Conservation (phyloP, 176 grass and related monocot genomes). For the Puya raimondii region DNA sequence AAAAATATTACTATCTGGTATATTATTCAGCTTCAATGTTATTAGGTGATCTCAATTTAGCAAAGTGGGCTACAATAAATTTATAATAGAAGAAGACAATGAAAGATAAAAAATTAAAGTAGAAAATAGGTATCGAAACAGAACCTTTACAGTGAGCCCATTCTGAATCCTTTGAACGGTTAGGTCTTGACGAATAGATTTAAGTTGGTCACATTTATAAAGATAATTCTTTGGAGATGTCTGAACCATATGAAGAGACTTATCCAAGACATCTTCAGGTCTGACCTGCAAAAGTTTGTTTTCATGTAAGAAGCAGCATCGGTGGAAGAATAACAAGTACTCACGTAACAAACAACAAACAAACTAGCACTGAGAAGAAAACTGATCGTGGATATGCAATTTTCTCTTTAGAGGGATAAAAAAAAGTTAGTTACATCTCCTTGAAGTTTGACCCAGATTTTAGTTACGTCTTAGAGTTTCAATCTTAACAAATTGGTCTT, state of each 20-base stretch:
- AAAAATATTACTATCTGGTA: not conserved
- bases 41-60: not conserved
- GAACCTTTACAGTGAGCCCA: conserved; percentile 77
- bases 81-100: not conserved
- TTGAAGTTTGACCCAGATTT: too few species aligned
- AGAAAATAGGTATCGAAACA: conserved; percentile 2
- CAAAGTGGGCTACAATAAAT: not conserved
- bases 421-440: not conserved
- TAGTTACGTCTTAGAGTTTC: too few species aligned
- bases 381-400: not conserved
- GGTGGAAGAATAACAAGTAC: not conserved
- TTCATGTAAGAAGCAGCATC: not conserved
- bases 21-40: not conserved
- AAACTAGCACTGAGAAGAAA: conserved; percentile 7
- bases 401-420: not conserved
- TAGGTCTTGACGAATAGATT: conserved; percentile 97
- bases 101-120: not conserved
- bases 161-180: conserved; percentile 96
- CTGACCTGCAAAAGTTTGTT: conserved; percentile 47
- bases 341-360: not conserved
- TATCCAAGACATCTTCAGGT: conserved; percentile 87
- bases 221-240: conserved; percentile 77
- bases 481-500: too few species aligned
- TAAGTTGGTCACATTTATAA: conserved; percentile 93
- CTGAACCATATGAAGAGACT: conserved; percentile 78